Percentiles rank a stretch among this genome's conserved stretches.
Evolutionary conservation across 192 early-diverging fungal genomes (phyloP).

Genomic region (Coemansia sp.): DNA sequence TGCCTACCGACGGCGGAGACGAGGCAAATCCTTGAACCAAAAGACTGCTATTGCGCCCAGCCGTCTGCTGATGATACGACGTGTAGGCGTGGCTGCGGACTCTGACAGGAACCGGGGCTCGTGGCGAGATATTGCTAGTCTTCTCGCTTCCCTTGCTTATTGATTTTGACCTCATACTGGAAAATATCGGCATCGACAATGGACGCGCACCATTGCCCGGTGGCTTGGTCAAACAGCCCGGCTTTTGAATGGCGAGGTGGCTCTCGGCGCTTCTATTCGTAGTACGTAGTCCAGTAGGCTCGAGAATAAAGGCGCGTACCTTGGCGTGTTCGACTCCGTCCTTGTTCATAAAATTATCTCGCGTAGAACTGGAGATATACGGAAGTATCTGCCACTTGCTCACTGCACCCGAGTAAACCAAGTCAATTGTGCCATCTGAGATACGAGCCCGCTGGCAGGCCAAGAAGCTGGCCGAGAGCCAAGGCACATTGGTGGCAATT

Average conservation of each 20-base stretch:
- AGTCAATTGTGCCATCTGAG: constrained; percentile 57
- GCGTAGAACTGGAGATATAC: constrained; percentile 49
- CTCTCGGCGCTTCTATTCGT: constrained; percentile 30
- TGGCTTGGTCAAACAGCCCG: background rate
- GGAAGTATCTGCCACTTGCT: constrained; percentile 47
- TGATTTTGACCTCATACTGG: constrained; percentile 19
- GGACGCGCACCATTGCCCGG: constrained; percentile 12
- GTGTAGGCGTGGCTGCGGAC: constrained; percentile 53
- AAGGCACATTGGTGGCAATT: constrained; percentile 64
- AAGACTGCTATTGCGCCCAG: constrained; percentile 25
- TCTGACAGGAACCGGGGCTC: constrained; percentile 41
- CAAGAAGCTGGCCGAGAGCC: constrained; percentile 60
- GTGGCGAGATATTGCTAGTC: constrained; percentile 13
- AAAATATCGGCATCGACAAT: constrained; percentile 25
- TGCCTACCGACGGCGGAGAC: background rate
- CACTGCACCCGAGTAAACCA: constrained; percentile 57
- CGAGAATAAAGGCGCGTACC: constrained; percentile 63
- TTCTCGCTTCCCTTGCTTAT: constrained; percentile 4
- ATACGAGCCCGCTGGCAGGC: constrained; percentile 58
- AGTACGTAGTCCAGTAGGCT: constrained; percentile 58
- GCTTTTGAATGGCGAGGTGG: constrained; percentile 26
- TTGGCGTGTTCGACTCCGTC: constrained; percentile 47
- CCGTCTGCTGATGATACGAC: constrained; percentile 44
- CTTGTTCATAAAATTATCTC: constrained; percentile 53
- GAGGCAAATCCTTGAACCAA: constrained; percentile 23